These are phyloP conservation scores for Pilasporangium apinafurcum DNA, from an alignment of 352 stramenopile genomes.

Conservation along the genomic window DNA sequence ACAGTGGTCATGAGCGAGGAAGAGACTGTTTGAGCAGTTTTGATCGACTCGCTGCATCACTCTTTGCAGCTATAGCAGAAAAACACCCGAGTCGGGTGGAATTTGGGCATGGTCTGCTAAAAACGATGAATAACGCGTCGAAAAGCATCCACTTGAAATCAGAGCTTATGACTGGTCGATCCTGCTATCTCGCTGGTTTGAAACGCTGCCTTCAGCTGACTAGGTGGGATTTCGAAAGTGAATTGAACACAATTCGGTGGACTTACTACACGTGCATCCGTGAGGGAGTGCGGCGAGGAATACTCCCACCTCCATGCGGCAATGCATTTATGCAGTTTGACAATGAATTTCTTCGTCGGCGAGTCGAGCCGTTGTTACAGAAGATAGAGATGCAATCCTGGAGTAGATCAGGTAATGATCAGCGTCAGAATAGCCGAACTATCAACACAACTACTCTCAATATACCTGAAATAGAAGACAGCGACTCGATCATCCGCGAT, in stretches of 20 bases:
- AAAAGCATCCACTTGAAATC: not conserved
- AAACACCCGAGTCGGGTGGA: conserved; percentile 8
- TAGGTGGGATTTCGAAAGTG: conserved; percentile 35
- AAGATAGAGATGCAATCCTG: not conserved
- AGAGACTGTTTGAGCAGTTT: conserved; percentile 9
- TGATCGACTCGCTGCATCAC: conserved; percentile 13
- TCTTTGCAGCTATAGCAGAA: conserved; percentile 11
- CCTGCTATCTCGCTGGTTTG: not conserved
- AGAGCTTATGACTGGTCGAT: not conserved
- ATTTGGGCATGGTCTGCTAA: conserved; percentile 6
- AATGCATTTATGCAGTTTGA: conserved; percentile 26
- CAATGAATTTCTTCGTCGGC: conserved; percentile 17
- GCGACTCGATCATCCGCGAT: conserved; percentile 1
- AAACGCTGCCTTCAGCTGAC: conserved; percentile 27
- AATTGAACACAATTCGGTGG: conserved; percentile 20
- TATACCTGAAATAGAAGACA: not conserved
- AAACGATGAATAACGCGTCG: too few species aligned
- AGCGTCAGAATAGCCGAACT: not conserved
- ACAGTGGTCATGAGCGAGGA: not conserved
- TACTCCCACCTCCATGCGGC: conserved; percentile 31
- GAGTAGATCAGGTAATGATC: not conserved
- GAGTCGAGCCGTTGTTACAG: not conserved
- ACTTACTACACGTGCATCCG: conserved; percentile 34
- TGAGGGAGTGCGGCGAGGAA: conserved; percentile 26
- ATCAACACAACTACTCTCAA: too few species aligned